Percentiles rank a stretch among this genome's conserved stretches.
Evolutionary conservation across 371 early-diverging fungal genomes (phyloP).

Genomic region (Zopfochytrium polystomum): DNA sequence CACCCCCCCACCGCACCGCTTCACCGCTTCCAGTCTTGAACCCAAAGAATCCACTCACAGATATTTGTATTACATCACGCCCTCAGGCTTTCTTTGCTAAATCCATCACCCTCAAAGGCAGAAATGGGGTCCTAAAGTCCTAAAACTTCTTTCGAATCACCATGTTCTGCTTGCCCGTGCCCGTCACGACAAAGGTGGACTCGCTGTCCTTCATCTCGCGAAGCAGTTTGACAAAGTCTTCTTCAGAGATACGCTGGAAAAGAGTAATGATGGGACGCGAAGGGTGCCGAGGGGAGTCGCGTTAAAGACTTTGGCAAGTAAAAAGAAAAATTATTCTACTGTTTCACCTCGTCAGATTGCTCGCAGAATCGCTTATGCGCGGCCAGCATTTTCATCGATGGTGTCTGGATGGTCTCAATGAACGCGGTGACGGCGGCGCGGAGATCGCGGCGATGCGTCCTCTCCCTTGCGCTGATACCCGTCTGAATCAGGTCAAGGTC

Average conservation of each 20-base stretch:
- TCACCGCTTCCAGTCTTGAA: too few relatives aligned
- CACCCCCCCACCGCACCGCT: too few relatives aligned
- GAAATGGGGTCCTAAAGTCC: too few relatives aligned
- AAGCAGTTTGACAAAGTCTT: slow-evolving; percentile 35
- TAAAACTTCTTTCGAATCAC: slow-evolving; percentile 27
- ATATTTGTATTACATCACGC: too few relatives aligned
- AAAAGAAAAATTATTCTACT: neutral
- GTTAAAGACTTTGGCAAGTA: neutral
- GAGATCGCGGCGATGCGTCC: slow-evolving; percentile 22
- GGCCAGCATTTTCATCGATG: slow-evolving; percentile 20
- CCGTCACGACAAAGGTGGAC: slow-evolving; percentile 22
- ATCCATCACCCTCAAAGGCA: too few relatives aligned
- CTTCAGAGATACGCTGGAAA: slow-evolving; percentile 27
- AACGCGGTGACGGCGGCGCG: slow-evolving; percentile 24
- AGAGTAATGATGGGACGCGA: neutral
- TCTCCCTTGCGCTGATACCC: slow-evolving; percentile 59
- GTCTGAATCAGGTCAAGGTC: slow-evolving; percentile 97
- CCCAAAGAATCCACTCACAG: too few relatives aligned
- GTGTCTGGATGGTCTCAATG: slow-evolving; percentile 16
- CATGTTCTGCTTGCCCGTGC: slow-evolving; percentile 28
- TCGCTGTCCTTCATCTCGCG: slow-evolving; percentile 34
- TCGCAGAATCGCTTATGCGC: slow-evolving; percentile 28
- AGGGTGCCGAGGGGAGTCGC: neutral
- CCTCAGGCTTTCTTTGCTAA: too few relatives aligned
- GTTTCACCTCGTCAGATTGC: neutral